A percentile compares a stretch with the other conserved stretches of the same genome.
Evolutionary conservation across 1,284 basidiomycete species (phyloP).

Genomic region (Leccinum subfulvum): DNA sequence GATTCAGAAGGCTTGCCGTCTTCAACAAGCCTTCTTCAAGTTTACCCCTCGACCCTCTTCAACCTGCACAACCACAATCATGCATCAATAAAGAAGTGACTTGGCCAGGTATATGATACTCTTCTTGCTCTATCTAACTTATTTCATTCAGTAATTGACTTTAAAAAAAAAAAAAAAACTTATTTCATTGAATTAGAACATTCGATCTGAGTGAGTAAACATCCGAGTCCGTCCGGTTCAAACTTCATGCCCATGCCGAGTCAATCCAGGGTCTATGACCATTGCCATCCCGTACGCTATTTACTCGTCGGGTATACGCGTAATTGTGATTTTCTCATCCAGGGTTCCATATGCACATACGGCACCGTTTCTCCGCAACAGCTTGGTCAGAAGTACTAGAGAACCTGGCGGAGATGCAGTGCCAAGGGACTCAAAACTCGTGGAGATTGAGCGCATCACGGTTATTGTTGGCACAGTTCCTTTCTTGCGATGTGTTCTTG

Average conservation of each 20-base stretch:
- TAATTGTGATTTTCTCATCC: not conserved
- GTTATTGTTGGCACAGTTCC: not conserved
- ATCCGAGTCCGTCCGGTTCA: not conserved
- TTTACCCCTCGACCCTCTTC: no score
- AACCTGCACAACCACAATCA: no score
- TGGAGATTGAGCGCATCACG: not conserved
- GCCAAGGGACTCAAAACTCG: not conserved
- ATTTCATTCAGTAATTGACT: no score
- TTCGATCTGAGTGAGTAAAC: not conserved
- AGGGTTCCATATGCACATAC: not conserved
- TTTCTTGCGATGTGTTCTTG: not conserved
- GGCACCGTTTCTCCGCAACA: not conserved
- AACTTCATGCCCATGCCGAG: not conserved
- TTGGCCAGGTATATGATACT: no score
- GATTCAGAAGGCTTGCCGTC: no score
- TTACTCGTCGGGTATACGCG: not conserved
- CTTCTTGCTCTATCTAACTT: no score
- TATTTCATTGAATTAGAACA: not conserved
- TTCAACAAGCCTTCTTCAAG: no score
- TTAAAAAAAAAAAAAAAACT: no score
- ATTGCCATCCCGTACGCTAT: not conserved
- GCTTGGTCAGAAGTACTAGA: not conserved
- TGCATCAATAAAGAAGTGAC: no score
- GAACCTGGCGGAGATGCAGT: not conserved
- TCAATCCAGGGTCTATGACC: not conserved